phyloP scores from a whole-genome alignment of 192 early-diverging fungal species.

The Backusella macrospora region DNA sequence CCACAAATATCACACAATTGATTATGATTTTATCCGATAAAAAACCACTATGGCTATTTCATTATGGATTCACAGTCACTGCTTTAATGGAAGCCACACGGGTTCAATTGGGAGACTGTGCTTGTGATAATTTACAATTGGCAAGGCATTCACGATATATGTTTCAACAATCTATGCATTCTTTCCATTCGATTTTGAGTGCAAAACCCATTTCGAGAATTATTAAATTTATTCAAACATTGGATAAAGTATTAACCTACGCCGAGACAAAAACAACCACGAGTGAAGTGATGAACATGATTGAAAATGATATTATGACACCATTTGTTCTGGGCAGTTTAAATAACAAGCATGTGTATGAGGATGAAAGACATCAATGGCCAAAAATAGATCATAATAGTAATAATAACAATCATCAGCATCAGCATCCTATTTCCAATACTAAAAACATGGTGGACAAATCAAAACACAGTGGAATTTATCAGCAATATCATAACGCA shows the following conservation, averaged over 20 bases:
- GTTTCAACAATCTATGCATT: conserved; percentile 29
- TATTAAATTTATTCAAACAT: background rate
- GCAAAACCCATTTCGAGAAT: background rate
- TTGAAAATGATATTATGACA: conserved; percentile 12
- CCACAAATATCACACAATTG: conserved; percentile 33
- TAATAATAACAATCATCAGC: too few relatives aligned
- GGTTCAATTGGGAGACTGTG: conserved; percentile 18
- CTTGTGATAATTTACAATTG: background rate
- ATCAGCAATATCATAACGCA: background rate
- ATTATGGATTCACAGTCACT: background rate
- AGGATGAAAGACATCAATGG: conserved; percentile 18
- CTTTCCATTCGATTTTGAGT: background rate
- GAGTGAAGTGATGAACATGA: background rate
- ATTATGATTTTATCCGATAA: background rate
- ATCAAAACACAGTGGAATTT: background rate
- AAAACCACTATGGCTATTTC: conserved; percentile 11
- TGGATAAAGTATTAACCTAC: conserved; percentile 1
- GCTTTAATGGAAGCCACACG: conserved; percentile 1
- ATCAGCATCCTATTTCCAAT: background rate
- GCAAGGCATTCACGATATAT: conserved; percentile 26
- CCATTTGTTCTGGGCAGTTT: conserved; percentile 18
- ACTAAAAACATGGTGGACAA: background rate
- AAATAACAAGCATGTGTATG: background rate
- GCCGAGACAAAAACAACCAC: conserved; percentile 6
- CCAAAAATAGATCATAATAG: background rate